Evolutionary conservation across 2,329 filamentous ascomycete species (phyloP).

Genomic region (Geoglossum cookeanum): DNA sequence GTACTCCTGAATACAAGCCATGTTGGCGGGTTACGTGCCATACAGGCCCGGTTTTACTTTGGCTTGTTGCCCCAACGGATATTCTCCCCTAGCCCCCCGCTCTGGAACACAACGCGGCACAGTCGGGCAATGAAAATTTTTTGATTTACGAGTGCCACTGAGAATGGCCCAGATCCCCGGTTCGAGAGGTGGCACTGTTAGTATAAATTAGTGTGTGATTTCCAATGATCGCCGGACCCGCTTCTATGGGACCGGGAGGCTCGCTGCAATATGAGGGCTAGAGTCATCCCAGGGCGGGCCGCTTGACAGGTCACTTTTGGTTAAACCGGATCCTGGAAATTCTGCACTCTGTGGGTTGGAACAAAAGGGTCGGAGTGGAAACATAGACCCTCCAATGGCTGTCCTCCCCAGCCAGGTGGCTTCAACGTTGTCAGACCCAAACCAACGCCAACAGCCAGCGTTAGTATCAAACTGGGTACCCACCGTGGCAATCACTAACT

Average conservation of each 20-base stretch:
- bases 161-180: not conserved
- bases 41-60: not conserved
- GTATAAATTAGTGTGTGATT: not conserved
- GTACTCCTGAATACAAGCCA: not conserved
- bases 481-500: not conserved
- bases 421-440: not conserved
- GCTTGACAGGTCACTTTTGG: not conserved
- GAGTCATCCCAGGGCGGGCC: not conserved
- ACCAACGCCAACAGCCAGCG: not conserved
- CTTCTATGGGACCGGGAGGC: conserved; percentile 1
- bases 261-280: not conserved
- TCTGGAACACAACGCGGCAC: not conserved
- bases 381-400: not conserved
- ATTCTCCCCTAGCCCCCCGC: not conserved
- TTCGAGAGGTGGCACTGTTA: not conserved
- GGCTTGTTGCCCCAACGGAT: not conserved
- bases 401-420: not conserved
- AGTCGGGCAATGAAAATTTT: not conserved
- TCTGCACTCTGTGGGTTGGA: not conserved
- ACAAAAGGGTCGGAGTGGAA: not conserved
- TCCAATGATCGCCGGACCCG: conserved; percentile 2
- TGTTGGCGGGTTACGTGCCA: not conserved
- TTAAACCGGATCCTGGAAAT: not conserved
- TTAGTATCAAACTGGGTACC: not conserved
- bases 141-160: not conserved